Base-by-base conservation (phyloP, 805 yeast genomes). In the Kluyveromyces lactis region DNA sequence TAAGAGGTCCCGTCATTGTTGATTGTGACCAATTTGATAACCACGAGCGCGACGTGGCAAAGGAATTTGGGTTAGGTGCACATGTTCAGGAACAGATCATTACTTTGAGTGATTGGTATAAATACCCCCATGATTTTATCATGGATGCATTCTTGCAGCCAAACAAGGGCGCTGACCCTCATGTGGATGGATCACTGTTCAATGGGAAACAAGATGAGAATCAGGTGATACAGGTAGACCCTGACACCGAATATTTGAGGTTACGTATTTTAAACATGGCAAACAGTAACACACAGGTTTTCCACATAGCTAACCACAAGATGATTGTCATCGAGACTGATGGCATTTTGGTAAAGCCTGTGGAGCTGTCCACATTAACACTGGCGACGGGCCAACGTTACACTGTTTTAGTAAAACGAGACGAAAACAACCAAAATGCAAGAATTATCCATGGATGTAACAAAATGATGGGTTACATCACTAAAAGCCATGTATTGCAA, bases 311-410 rank as follows among this genome's bases (percentile, higher is more conserved):
- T 50, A 72, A 66, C 46, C 81, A 75, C 53, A 61, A 59, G 16
- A 58, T 78, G 48, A 67, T 72, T 2, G 66, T 77, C 4, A 71
- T 78, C 26, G 85, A 77, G 52, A 66, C 73, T 26, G 84, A 78
- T 51, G 83, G 84, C 21, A 67, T 75, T 10, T 57, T 67, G 36
- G 73, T 77, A 2, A 69, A 72, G 40, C 77, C 77, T 13, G 60
- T 58, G 42, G 64, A 61, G 27, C 68, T 73, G 2, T 69, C 67
- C 13, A 64, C 75, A 27, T 41, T 77, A n/a, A 66, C 68, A 42
- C 42, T 77, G 23, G 75, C 87, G 0, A 86, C 81, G 4, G 95
- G 90, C 2, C 95, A 86, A 62, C 67, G 95, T 49, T 76, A 77
- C 53, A 72, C 85, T 9, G 77, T 82, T 1, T 56, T 83, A 36